Evolutionary conservation across 768 basidiomycete genomes (phyloP).

Genomic region (Termitomyces sp.): DNA sequence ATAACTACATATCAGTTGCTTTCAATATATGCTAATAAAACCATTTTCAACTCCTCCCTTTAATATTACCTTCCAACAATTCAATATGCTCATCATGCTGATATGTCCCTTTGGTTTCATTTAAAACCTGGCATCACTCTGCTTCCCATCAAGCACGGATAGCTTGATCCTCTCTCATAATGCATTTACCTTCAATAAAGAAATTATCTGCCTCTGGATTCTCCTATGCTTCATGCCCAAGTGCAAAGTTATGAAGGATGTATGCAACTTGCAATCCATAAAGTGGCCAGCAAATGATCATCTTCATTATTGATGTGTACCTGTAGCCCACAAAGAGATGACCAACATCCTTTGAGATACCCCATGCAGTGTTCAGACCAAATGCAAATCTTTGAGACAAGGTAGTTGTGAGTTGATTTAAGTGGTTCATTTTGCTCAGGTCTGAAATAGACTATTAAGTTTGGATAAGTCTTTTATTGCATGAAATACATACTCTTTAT

Average conservation of each 20-base stretch:
- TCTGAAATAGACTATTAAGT: too few species aligned
- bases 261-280: constrained; percentile 28
- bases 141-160: too few species aligned
- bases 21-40: too few species aligned
- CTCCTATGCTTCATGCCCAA: not conserved
- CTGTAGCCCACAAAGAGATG: constrained; percentile 22
- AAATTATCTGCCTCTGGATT: not conserved
- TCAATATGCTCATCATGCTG: too few species aligned
- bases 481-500: constrained; percentile 11
- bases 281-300: constrained; percentile 14
- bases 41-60: too few species aligned
- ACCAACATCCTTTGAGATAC: constrained; percentile 25
- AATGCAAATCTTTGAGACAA: constrained; percentile 22
- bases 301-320: constrained; percentile 19
- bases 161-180: too few species aligned
- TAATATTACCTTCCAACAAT: too few species aligned
- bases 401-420: constrained; percentile 20
- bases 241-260: constrained; percentile 22
- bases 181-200: too few species aligned
- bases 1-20: too few species aligned
- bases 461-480: too few species aligned
- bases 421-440: constrained; percentile 16
- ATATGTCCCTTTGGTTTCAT: too few species aligned
- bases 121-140: too few species aligned
- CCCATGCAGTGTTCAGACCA: constrained; percentile 29